These are phyloP conservation scores for Boletellus ananiceps DNA, from an alignment of 768 basidiomycete genomes.

Conservation along the genomic window DNA sequence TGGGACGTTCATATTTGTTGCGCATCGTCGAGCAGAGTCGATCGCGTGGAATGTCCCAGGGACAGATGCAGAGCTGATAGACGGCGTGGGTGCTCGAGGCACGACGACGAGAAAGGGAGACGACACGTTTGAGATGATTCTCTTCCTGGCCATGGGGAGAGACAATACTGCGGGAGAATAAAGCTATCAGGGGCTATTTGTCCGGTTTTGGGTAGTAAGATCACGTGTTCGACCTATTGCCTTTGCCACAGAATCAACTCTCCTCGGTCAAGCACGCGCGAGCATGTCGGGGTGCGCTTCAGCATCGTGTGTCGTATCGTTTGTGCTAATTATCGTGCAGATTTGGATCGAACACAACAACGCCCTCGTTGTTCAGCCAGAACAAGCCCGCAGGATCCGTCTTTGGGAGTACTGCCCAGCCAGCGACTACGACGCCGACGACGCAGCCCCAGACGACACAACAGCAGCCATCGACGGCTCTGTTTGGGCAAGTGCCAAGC, in stretches of 20 bases:
- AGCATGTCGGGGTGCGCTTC: conserved; percentile 21
- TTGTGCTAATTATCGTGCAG: conserved; percentile 13
- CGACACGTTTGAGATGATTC: conserved; percentile 66
- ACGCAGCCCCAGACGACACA: conserved; percentile 20
- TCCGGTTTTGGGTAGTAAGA: neutral
- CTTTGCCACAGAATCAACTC: neutral
- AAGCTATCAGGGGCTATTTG: conserved; percentile 17
- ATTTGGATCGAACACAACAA: conserved; percentile 38
- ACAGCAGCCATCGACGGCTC: conserved; percentile 17
- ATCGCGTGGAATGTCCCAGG: conserved; percentile 50
- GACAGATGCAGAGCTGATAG: conserved; percentile 51
- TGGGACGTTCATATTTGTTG: conserved; percentile 58
- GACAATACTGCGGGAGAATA: conserved; percentile 11
- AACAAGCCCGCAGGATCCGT: conserved; percentile 32
- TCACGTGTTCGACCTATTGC: conserved; percentile 11
- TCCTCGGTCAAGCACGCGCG: neutral
- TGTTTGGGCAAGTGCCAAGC: conserved; percentile 6
- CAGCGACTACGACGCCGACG: conserved; percentile 17
- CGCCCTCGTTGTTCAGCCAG: conserved; percentile 32
- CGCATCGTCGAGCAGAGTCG: conserved; percentile 54
- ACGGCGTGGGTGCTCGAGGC: conserved; percentile 51
- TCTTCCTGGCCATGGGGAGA: conserved; percentile 38
- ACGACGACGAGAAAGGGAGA: conserved; percentile 47
- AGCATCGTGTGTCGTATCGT: neutral
- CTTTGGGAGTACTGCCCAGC: conserved; percentile 36